Evolutionary conservation across 2,329 filamentous ascomycete species (phyloP), one percentile per base, ranked within the genome.

Genomic region (Emericellopsis cladophorae): DNA sequence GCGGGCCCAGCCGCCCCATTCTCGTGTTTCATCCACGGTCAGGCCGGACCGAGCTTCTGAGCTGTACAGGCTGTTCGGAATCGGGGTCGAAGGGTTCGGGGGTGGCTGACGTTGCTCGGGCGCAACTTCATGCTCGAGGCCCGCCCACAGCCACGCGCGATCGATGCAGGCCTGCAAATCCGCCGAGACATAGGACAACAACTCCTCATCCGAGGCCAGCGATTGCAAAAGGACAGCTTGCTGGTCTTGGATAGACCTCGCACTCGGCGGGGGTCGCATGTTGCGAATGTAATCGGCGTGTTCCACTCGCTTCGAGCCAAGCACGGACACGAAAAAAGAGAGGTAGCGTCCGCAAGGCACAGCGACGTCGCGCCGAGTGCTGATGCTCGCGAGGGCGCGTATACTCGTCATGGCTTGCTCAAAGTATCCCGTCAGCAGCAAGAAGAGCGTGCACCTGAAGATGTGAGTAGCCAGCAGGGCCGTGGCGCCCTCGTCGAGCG

Each of bases 81-180:
- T 24, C 43, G 34, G 45, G n/a, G 41, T 26, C 43, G 40, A 24
- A 44, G 43, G 8, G 46, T 41, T 48, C 32, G 53, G 45, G 34
- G 50, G 52, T 31, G 49, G 46, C 9, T 54, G 45, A 5, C 31
- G 32, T 10, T 21, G 31, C 11, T 41, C 26, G n/a, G 39, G 32
- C 22, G 26, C 29, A 2, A 52, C 45, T 34, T 71, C 69, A 34
- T 59, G 58, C 50, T 82, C 79, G 31, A 70, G 70, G 24, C 74
- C 70, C 51, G 74, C 63, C 90, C 89, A 95, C 4, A 89, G 74
- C 90, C 90, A 96, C 11, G 81, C 80, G 31, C 76, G 76, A 40
- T 88, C 81, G 0, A 72, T 69, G n/a, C 74, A 78, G 1, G 81
- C 84, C 60, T 96, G 90, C 52, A 93, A 68, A 60, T 96, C 92